These are phyloP conservation scores for Crithidia expoeki DNA, from an alignment of 208 protist species.

Conservation along the genomic window DNA sequence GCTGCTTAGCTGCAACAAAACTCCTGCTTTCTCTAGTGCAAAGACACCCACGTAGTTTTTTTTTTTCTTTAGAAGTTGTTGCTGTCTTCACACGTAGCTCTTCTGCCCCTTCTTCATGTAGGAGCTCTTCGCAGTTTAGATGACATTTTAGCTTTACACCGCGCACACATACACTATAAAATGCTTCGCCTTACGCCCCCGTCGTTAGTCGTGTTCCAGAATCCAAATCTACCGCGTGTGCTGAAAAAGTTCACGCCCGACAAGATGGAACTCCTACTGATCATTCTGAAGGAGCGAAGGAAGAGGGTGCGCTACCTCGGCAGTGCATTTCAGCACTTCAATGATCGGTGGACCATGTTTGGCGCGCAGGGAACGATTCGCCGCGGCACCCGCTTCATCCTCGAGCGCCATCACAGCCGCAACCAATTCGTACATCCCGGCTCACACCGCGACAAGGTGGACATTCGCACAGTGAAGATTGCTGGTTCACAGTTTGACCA, in stretches of 20 bases:
- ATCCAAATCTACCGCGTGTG: slow-evolving; percentile 70
- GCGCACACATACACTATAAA: neutral
- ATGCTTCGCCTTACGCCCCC: slow-evolving; percentile 28
- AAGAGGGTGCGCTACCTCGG: slow-evolving; percentile 82
- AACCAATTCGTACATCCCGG: slow-evolving; percentile 68
- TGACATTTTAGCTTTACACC: no score
- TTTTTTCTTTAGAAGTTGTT: no score
- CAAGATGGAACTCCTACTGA: slow-evolving; percentile 60
- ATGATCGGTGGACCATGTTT: slow-evolving; percentile 70
- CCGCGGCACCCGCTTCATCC: slow-evolving; percentile 64
- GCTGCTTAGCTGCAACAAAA: no score
- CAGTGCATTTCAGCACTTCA: slow-evolving; percentile 64
- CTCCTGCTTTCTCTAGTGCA: no score
- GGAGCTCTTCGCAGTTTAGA: no score
- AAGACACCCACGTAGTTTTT: no score
- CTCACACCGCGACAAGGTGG: slow-evolving; percentile 42
- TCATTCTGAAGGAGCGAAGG: slow-evolving; percentile 70
- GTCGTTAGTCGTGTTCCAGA: slow-evolving; percentile 34
- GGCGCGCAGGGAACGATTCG: slow-evolving; percentile 46
- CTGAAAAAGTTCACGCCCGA: slow-evolving; percentile 68
- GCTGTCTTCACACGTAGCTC: no score
- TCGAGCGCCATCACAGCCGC: slow-evolving; percentile 69
- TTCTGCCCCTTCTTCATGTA: no score
- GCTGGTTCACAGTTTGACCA: slow-evolving; percentile 63
- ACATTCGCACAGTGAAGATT: slow-evolving; percentile 68